Conservation (phyloP, 1,284 basidiomycete species). For the Violaceomyces palustris region DNA sequence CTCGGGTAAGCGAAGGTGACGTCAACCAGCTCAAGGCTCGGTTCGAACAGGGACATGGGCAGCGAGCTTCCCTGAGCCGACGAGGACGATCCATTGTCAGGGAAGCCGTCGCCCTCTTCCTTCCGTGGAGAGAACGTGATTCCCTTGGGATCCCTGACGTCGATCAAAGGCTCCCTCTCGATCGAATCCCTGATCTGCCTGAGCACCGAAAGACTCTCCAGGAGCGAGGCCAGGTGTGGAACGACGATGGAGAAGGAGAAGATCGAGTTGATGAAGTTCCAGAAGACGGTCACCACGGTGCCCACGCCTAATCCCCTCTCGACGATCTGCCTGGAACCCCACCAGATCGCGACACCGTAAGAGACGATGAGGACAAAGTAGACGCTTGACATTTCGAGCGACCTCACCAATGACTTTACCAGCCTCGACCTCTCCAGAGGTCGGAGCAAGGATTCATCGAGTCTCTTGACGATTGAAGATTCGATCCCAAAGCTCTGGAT, state of each 20-base stretch:
- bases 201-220: slow-evolving; percentile 36
- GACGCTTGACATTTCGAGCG: slow-evolving; percentile 31
- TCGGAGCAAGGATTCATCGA: slow-evolving; percentile 49
- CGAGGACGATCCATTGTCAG: no score
- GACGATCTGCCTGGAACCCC: slow-evolving; percentile 32
- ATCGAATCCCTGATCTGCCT: slow-evolving; percentile 37
- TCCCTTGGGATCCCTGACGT: slow-evolving; percentile 36
- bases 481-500: slow-evolving; percentile 55
- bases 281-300: slow-evolving; percentile 41
- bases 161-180: slow-evolving; percentile 45
- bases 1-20: slow-evolving; percentile 49
- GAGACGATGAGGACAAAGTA: slow-evolving; percentile 37
- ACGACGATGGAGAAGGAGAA: slow-evolving; percentile 48
- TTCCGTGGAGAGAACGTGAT: slow-evolving; percentile 4
- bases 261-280: slow-evolving; percentile 45
- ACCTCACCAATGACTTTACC: slow-evolving; percentile 44
- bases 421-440: slow-evolving; percentile 49
- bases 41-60: slow-evolving; percentile 13
- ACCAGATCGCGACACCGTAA: slow-evolving; percentile 44
- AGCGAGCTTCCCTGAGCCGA: background rate
- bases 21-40: slow-evolving; percentile 33
- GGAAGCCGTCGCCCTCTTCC: slow-evolving; percentile 2
- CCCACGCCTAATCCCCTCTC: slow-evolving; percentile 30
- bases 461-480: slow-evolving; percentile 45
- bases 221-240: slow-evolving; percentile 41